Conservation (phyloP, 331 rosid genomes). For the Quercus tomentella region DNA sequence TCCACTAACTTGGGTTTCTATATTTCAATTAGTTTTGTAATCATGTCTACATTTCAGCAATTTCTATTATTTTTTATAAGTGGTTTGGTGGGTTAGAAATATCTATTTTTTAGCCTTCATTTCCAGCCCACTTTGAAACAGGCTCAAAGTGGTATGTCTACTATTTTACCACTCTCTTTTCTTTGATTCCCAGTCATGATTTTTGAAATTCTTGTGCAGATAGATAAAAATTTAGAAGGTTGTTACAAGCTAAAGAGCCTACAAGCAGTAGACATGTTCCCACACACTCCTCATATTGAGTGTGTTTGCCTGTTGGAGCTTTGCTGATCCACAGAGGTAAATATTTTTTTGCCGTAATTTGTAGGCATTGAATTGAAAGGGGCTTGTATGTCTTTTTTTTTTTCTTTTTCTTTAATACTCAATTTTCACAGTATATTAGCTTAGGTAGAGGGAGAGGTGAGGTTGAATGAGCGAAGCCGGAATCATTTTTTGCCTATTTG, state of each 20-base stretch:
- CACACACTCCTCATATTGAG: constrained; percentile 97
- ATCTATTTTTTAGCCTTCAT: no score
- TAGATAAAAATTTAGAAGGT: constrained; percentile 66
- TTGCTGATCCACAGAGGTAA: constrained; percentile 27
- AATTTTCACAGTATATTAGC: not conserved
- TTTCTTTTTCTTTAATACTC: not conserved
- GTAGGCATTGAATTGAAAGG: not conserved
- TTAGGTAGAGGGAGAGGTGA: not conserved
- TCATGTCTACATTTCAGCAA: no score
- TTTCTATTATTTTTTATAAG: no score
- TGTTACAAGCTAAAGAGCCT: constrained; percentile 72
- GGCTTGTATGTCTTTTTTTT: not conserved
- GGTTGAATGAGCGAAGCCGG: not conserved
- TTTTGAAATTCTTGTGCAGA: constrained; percentile 44
- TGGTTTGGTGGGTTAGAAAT: no score
- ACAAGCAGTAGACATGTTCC: constrained; percentile 98
- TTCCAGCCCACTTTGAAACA: no score
- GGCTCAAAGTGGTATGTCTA: constrained; percentile 74
- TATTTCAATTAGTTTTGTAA: no score
- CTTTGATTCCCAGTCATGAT: constrained; percentile 12
- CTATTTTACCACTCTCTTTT: not conserved
- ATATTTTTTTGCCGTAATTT: not conserved
- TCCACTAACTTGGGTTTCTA: no score
- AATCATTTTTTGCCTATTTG: no score
- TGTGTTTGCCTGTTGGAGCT: constrained; percentile 89